Percentiles rank a stretch among this genome's conserved stretches.
Evolutionary conservation across 228 moss, liverwort and hornwort species (phyloP).

Genomic region (Sphagnum fallax): DNA sequence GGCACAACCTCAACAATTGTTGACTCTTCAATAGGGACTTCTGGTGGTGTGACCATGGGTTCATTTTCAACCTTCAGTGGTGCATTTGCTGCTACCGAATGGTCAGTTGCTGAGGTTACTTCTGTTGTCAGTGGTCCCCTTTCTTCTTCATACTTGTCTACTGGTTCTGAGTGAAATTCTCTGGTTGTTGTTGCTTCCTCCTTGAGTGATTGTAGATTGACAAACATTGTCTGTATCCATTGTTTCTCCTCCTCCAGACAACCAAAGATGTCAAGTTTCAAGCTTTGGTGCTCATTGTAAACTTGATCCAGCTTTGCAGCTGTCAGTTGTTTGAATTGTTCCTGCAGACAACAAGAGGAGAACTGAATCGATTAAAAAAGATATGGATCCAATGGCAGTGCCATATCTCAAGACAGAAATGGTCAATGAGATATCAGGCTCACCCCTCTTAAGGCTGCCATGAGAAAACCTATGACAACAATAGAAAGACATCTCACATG

Average conservation of each 20-base stretch:
- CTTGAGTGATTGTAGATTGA: constrained; percentile 27
- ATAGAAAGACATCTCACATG: too few relatives aligned
- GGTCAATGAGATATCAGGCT: too few relatives aligned
- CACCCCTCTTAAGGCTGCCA: too few relatives aligned
- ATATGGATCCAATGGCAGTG: too few relatives aligned
- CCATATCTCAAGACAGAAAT: too few relatives aligned
- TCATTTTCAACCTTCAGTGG: constrained; percentile 9
- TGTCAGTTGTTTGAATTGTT: constrained; percentile 26
- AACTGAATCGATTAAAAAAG: too few relatives aligned
- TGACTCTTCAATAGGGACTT: constrained; percentile 17
- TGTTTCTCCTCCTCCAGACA: constrained; percentile 40
- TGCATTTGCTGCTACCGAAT: background rate
- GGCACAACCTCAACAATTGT: constrained; percentile 10
- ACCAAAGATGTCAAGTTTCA: constrained; percentile 24
- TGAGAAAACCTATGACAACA: too few relatives aligned
- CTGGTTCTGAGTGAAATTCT: constrained; percentile 31
- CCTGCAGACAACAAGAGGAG: constrained; percentile 9
- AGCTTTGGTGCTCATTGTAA: constrained; percentile 27
- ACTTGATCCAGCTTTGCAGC: constrained; percentile 29
- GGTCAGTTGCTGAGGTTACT: constrained; percentile 9
- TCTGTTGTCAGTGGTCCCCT: constrained; percentile 28
- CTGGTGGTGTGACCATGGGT: constrained; percentile 8
- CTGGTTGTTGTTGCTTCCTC: constrained; percentile 1
- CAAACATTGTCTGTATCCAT: constrained; percentile 34
- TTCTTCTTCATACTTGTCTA: constrained; percentile 54